phyloP scores from a whole-genome alignment of 768 basidiomycete genomes.

The Clathrus columnatus region DNA sequence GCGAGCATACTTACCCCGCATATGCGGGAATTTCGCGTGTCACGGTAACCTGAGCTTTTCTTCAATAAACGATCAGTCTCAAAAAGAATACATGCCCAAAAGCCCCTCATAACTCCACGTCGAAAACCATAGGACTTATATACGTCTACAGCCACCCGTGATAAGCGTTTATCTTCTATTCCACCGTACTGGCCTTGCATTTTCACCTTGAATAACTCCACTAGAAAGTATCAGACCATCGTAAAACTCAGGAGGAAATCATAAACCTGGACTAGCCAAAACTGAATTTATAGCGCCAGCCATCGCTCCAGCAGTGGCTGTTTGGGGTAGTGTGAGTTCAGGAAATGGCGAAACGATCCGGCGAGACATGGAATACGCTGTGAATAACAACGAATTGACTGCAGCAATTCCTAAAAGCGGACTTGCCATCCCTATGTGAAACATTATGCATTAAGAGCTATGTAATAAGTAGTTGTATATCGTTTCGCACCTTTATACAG shows the following conservation, averaged over 20 bases:
- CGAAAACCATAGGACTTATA: slow-evolving; percentile 81
- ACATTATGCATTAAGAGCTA: not conserved
- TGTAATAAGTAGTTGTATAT: not conserved
- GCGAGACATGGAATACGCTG: slow-evolving; percentile 75
- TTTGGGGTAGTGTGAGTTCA: slow-evolving; percentile 69
- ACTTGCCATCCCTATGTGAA: slow-evolving; percentile 67
- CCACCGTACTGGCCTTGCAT: slow-evolving; percentile 96
- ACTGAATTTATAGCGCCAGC: slow-evolving; percentile 88
- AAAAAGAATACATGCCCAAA: slow-evolving; percentile 57
- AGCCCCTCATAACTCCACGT: slow-evolving; percentile 91
- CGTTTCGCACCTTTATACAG: slow-evolving; percentile 74
- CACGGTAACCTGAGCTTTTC: slow-evolving; percentile 63
- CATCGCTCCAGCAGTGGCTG: slow-evolving; percentile 79
- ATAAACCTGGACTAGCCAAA: slow-evolving; percentile 76
- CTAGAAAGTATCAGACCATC: slow-evolving; percentile 27
- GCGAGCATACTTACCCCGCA: slow-evolving; percentile 53
- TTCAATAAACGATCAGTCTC: not conserved
- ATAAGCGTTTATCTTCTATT: slow-evolving; percentile 67
- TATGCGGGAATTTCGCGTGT: slow-evolving; percentile 94
- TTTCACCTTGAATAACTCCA: slow-evolving; percentile 97
- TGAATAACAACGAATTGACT: slow-evolving; percentile 93
- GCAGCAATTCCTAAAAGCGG: slow-evolving; percentile 90
- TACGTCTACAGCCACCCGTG: slow-evolving; percentile 69
- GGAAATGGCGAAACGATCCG: slow-evolving; percentile 85
- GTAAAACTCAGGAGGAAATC: not conserved